These are phyloP conservation scores for Pezicula carpinea DNA, from an alignment of 2,329 filamentous ascomycete species.

Conservation along the genomic window DNA sequence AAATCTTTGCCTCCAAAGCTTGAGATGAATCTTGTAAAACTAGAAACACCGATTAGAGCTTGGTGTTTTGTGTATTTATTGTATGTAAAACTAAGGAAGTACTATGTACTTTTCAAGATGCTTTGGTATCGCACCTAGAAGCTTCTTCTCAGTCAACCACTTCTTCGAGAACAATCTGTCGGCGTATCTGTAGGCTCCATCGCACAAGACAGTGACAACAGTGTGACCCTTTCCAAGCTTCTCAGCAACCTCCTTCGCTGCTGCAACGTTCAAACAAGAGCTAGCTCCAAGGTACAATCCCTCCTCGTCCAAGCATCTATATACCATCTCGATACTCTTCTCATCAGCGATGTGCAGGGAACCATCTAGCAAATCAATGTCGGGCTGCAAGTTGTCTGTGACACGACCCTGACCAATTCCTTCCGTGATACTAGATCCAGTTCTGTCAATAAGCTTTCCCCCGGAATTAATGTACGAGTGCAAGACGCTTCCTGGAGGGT, in stretches of 20 bases:
- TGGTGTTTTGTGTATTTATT: conserved; percentile 7
- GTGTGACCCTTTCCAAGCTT: conserved; percentile 84
- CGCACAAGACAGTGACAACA: conserved; percentile 89
- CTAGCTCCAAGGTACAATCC: conserved; percentile 93
- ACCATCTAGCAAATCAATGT: conserved; percentile 79
- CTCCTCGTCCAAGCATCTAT: conserved; percentile 91
- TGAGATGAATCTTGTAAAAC: background rate
- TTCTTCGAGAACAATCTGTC: conserved; percentile 87
- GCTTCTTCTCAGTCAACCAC: conserved; percentile 84
- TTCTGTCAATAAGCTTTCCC: conserved; percentile 75
- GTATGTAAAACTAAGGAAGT: conserved; percentile 52
- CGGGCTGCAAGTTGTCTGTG: conserved; percentile 88
- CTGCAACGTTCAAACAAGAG: conserved; percentile 90
- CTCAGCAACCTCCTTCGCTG: conserved; percentile 89
- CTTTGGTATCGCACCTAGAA: conserved; percentile 76
- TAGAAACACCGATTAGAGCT: background rate
- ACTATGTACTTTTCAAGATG: conserved; percentile 93
- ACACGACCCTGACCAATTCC: conserved; percentile 95
- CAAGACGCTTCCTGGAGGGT: conserved; percentile 89
- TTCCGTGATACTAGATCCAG: conserved; percentile 89
- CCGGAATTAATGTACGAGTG: conserved; percentile 87
- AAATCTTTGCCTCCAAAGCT: background rate
- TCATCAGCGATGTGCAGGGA: conserved; percentile 83
- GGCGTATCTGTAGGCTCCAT: conserved; percentile 96
- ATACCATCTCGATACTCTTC: conserved; percentile 97